A percentile compares a stretch with the other conserved stretches of the same genome.
These are phyloP conservation scores for Cucurbita argyrosperma DNA, from an alignment of 306 rosid species.

Conservation along the genomic window DNA sequence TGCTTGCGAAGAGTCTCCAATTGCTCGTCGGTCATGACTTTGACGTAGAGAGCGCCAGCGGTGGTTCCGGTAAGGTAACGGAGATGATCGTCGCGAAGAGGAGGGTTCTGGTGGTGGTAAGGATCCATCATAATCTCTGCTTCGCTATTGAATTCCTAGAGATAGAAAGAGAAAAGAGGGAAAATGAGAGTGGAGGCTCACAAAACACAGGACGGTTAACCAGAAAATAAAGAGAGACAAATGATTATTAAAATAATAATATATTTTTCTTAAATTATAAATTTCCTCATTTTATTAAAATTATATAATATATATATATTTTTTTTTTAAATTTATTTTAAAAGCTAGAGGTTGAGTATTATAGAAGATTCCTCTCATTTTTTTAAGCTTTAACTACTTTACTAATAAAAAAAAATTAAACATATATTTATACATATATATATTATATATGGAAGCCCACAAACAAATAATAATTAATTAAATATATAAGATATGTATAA, in stretches of 20 bases:
- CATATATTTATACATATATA: neutral
- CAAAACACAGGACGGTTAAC: conserved; percentile 1
- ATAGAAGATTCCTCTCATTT: neutral
- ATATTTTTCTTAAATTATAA: neutral
- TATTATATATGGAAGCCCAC: neutral
- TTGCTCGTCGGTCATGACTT: conserved; percentile 95
- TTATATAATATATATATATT: too few relatives aligned
- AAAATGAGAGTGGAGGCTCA: neutral
- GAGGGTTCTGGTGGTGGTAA: conserved; percentile 37
- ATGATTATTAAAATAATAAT: too few relatives aligned
- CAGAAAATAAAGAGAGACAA: conserved; percentile 16
- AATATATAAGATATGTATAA: neutral
- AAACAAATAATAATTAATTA: neutral
- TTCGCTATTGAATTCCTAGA: neutral
- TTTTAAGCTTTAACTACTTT: neutral
- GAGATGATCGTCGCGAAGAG: conserved; percentile 13
- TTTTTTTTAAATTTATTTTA: neutral
- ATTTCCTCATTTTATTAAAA: too few relatives aligned
- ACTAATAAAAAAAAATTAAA: neutral
- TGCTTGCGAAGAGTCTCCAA: conserved; percentile 81
- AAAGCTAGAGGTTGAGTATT: neutral
- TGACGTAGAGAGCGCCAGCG: conserved; percentile 44
- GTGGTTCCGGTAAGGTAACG: conserved; percentile 14
- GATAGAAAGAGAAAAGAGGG: neutral
- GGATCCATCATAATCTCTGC: conserved; percentile 29